phyloP scores from a whole-genome alignment of 1,139 yeast species.

The Scheffersomyces segobiensis region DNA sequence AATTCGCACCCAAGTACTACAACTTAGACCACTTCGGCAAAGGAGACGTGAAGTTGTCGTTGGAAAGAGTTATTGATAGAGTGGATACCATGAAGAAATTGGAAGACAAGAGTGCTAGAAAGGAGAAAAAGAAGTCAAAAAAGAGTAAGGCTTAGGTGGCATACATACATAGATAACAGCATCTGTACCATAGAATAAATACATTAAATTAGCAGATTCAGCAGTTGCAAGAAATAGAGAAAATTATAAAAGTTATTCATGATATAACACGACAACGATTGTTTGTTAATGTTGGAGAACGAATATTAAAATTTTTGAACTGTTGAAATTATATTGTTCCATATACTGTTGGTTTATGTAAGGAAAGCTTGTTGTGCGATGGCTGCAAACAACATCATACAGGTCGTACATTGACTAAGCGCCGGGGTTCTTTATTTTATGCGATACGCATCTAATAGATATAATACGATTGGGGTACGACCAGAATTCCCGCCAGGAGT shows the following conservation, averaged over 20 bases:
- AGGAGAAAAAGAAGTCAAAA: constrained; percentile 8
- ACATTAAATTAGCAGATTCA: neutral
- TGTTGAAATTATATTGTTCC: too few species aligned
- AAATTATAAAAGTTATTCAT: neutral
- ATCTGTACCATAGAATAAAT: neutral
- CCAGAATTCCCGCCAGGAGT: neutral
- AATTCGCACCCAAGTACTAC: constrained; percentile 83
- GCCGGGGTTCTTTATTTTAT: neutral
- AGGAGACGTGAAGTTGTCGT: constrained; percentile 80
- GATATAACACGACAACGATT: neutral
- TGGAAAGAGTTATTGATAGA: constrained; percentile 65
- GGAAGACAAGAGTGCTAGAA: constrained; percentile 24
- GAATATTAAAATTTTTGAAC: too few species aligned
- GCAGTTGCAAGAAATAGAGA: neutral
- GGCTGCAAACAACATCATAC: neutral
- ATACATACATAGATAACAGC: neutral
- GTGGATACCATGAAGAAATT: constrained; percentile 43
- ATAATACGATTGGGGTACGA: neutral
- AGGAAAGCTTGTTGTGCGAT: neutral
- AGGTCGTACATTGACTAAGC: neutral
- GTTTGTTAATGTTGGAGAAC: neutral
- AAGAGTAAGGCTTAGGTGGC: constrained; percentile 8
- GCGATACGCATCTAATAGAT: neutral
- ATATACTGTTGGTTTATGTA: too few species aligned
- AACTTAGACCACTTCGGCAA: constrained; percentile 71